Base-by-base conservation (phyloP, 2,329 filamentous ascomycete genomes). In the Phaeosphaeriaceae sp. region DNA sequence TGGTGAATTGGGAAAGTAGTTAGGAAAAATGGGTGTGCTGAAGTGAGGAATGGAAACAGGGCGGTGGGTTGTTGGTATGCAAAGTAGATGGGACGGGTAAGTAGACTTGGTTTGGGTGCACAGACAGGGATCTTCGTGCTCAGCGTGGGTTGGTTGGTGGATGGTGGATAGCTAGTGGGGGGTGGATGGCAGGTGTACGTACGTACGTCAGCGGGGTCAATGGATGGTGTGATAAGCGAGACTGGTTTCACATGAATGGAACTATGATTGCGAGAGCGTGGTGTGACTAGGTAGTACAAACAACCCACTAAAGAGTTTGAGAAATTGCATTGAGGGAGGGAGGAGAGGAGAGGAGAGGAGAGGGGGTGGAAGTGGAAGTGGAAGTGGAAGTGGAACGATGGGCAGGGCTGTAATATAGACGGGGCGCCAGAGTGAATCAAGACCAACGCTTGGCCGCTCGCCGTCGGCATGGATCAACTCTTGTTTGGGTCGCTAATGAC, bases 161-260 rank as follows among this genome's bases (percentile, higher is more conserved):
- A 46, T 58, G 52, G n/a, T n/a, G n/a, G n/a, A n/a, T n/a, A n/a
- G n/a, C n/a, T n/a, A n/a, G n/a, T n/a, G n/a, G n/a, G n/a, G n/a
- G n/a, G n/a, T n/a, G n/a, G n/a, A n/a, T n/a, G n/a, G n/a, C n/a
- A n/a, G n/a, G n/a, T n/a, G n/a, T n/a, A n/a, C n/a, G 28, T 43
- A 50, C 23, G 54, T 63, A 64, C 60, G 60, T 63, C 60, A 61
- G 59, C 43, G 59, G 58, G 58, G 57, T 54, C 29, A 49, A 60
- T 64, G 58, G 63, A 60, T 64, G 58, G 63, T 58, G 61, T 66
- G 63, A 64, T 58, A 56, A 52, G 58, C 60, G 52, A 55, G 42
- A 30, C 40, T 42, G 50, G 23, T 52, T 48, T 44, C 23, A 46
- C 52, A 54, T 45, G 46, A 26, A 26, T 26, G 46, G 30, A 47